Conservation (phyloP, 257 asterid species). For the Euphrasia confusa region DNA sequence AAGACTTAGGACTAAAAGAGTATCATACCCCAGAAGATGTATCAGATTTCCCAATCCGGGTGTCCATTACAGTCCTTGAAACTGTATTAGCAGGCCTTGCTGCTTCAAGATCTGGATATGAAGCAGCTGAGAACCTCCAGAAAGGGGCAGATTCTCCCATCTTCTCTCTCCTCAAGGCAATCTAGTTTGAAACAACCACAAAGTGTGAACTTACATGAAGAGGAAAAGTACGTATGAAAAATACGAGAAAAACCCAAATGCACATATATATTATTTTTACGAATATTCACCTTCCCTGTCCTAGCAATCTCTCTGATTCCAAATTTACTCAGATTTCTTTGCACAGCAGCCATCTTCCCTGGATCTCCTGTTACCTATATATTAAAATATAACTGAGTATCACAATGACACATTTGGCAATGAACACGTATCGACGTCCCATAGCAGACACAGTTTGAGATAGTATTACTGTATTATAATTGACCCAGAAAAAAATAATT, state of each 20-base stretch:
- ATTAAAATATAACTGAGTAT: conserved; percentile 16
- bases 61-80: conserved; percentile 30
- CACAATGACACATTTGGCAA: conserved; percentile 10
- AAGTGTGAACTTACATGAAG: conserved; percentile 15
- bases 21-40: conserved; percentile 59
- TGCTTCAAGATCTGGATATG: conserved; percentile 94
- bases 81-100: conserved; percentile 46
- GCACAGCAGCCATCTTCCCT: conserved; percentile 91
- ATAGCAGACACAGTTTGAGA: neutral
- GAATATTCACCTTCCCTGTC: conserved; percentile 74
- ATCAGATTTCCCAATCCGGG: conserved; percentile 41
- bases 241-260: neutral
- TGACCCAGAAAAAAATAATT: neutral
- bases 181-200: conserved; percentile 41
- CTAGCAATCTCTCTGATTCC: conserved; percentile 93
- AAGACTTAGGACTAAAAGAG: conserved; percentile 5
- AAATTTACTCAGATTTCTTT: conserved; percentile 82
- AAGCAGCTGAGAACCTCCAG: conserved; percentile 98
- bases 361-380: conserved; percentile 96
- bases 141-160: conserved; percentile 98
- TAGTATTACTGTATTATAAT: conserved; percentile 2
- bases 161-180: conserved; percentile 95
- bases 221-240: neutral
- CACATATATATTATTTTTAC: neutral
- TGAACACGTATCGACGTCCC: conserved; percentile 7